A percentile compares a stretch with the other conserved stretches of the same genome.
Conservation (phyloP, 179 eudicot species). For the Pouteria campechiana region DNA sequence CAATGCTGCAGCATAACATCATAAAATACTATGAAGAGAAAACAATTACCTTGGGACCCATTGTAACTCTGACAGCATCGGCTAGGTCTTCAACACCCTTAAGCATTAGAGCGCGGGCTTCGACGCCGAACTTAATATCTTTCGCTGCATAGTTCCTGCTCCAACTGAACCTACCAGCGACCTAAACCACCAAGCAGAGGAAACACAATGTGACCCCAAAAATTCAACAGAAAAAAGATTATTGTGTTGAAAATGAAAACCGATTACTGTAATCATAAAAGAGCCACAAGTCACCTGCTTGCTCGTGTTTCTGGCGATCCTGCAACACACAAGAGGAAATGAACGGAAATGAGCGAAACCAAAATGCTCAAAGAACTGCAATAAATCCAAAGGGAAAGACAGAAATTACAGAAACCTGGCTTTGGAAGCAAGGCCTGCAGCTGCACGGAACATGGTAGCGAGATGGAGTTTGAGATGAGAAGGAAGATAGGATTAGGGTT, state of each 20-base stretch:
- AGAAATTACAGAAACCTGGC: constrained; percentile 16
- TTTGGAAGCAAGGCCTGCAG: constrained; percentile 42
- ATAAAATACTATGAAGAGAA: neutral
- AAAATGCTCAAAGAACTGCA: neutral
- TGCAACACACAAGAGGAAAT: neutral
- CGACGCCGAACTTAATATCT: constrained; percentile 78
- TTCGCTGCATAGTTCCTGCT: constrained; percentile 94
- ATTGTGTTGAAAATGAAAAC: neutral
- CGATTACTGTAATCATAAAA: neutral
- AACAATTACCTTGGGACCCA: constrained; percentile 84
- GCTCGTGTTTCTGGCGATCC: constrained; percentile 25
- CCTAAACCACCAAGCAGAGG: constrained; percentile 18
- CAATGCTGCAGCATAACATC: neutral
- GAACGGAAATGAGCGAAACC: neutral
- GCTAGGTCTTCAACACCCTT: constrained; percentile 91
- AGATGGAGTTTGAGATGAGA: neutral
- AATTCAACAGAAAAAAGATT: neutral
- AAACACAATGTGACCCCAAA: too few species aligned
- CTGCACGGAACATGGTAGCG: constrained; percentile 39
- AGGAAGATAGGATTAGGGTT: neutral
- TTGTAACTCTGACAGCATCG: constrained; percentile 97
- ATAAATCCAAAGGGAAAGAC: neutral
- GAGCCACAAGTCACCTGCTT: constrained; percentile 25
- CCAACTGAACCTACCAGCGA: constrained; percentile 50
- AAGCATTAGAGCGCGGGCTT: constrained; percentile 80